Evolutionary conservation across 1,284 basidiomycete genomes (phyloP), one percentile per base, ranked within the genome.

Genomic region (Takashimella tepidaria): DNA sequence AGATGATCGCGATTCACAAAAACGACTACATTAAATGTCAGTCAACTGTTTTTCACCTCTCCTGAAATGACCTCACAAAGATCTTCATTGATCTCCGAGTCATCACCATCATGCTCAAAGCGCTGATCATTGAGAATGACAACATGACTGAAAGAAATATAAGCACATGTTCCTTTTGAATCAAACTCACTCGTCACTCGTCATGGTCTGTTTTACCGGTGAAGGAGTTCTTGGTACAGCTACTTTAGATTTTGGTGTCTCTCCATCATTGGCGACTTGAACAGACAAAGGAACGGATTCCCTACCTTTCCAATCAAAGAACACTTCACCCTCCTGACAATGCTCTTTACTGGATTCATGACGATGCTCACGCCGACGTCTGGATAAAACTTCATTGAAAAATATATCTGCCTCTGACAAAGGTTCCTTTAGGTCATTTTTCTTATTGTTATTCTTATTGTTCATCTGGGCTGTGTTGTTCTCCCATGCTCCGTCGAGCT

Each of bases 231-330:
- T 49, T 41, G 2, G 68, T n/a, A 65, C 23, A 68, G 44, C 0
- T 60, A 61, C 19, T 62, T 51, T 16, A 50, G 51, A 55, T 64
- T 68, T 53, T 64, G 60, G 57, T 60, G 52, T 19, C 13, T 16
- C 20, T 12, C 22, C 13, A 13, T 10, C 43, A 45, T 20, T 16
- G 43, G 43, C 43, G n/a, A n/a, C n/a, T n/a, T n/a, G n/a, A n/a
- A n/a, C n/a, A n/a, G n/a, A n/a, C n/a, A n/a, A n/a, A n/a, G n/a
- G n/a, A n/a, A n/a, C n/a, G n/a, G n/a, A n/a, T n/a, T 37, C 16
- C 31, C 16, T 37, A 8, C 31, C 31, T 37, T 8, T 37, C 31
- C 31, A 16, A 37, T 16, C 31, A 16, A 37, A 8, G 10, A 37
- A 37, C 31, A 16, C 31, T 16, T 37, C 16, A 8, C 16, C 31